These are phyloP conservation scores for Globisporangium megalacanthum DNA, from an alignment of 352 stramenopile genomes.

Conservation along the genomic window DNA sequence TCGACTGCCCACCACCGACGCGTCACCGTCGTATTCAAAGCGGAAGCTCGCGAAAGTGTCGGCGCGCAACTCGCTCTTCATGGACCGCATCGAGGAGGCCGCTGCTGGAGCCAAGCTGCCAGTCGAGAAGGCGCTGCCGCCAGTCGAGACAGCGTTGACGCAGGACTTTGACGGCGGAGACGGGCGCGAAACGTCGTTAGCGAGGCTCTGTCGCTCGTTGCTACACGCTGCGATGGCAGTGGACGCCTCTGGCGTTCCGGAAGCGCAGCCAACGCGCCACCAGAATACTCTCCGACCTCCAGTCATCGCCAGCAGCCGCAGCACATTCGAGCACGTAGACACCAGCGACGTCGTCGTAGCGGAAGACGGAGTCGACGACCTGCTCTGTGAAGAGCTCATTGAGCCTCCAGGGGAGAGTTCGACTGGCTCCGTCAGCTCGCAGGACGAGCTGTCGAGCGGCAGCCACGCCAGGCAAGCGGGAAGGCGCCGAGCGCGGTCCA, in stretches of 20 bases:
- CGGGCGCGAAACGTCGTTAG: slow-evolving; percentile 11
- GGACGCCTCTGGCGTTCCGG: slow-evolving; percentile 15
- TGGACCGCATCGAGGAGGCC: slow-evolving; percentile 31
- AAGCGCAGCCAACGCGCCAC: not conserved
- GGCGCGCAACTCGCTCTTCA: slow-evolving; percentile 23
- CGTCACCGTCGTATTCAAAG: slow-evolving; percentile 22
- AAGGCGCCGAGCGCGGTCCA: slow-evolving; percentile 5
- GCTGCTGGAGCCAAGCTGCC: slow-evolving; percentile 1
- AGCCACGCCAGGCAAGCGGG: not conserved
- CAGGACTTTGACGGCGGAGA: slow-evolving; percentile 25
- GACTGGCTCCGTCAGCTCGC: slow-evolving; percentile 2
- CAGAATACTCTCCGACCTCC: not conserved
- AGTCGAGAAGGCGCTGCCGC: slow-evolving; percentile 17
- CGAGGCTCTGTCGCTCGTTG: slow-evolving; percentile 50
- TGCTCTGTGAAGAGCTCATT: slow-evolving; percentile 70
- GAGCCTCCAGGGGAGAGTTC: slow-evolving; percentile 28
- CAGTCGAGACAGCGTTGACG: slow-evolving; percentile 30
- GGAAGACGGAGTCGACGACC: slow-evolving; percentile 28
- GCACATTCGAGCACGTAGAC: not conserved
- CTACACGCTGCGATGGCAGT: slow-evolving; percentile 40
- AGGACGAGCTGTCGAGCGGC: slow-evolving; percentile 4
- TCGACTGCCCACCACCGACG: not conserved
- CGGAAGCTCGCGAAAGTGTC: slow-evolving; percentile 35
- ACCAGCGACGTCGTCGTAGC: slow-evolving; percentile 20
- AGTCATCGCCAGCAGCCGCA: slow-evolving; percentile 6